A percentile compares a stretch with the other conserved stretches of the same genome.
phyloP scores from a whole-genome alignment of 2,329 filamentous ascomycete genomes.

The Thielaviopsis cerberus region DNA sequence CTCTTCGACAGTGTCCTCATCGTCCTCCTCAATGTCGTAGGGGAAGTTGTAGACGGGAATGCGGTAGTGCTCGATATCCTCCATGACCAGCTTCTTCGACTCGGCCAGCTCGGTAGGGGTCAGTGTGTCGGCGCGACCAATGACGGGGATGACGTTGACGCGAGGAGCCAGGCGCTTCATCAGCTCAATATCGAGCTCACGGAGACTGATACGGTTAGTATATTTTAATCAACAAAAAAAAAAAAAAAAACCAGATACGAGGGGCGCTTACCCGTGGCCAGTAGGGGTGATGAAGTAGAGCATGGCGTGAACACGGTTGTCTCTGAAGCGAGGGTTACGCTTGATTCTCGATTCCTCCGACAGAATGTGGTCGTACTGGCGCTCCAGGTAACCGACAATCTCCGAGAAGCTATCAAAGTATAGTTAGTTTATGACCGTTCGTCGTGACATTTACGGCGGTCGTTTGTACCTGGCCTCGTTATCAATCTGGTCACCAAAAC shows the following conservation, averaged over 20 bases:
- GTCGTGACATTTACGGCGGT: background rate
- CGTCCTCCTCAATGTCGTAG: slow-evolving; percentile 98
- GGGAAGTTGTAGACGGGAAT: slow-evolving; percentile 99
- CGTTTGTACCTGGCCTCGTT: slow-evolving; percentile 92
- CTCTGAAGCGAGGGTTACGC: slow-evolving; percentile 98
- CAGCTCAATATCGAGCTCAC: slow-evolving; percentile 96
- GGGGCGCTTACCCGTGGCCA: slow-evolving; percentile 64
- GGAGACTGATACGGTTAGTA: slow-evolving; percentile 42
- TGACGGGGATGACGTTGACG: slow-evolving; percentile 97
- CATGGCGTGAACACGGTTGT: slow-evolving; percentile 95
- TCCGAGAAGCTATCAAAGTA: slow-evolving; percentile 57
- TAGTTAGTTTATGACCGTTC: slow-evolving; percentile 10
- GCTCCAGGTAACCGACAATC: slow-evolving; percentile 94
- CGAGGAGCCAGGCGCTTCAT: slow-evolving; percentile 98
- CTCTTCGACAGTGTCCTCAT: slow-evolving; percentile 97
- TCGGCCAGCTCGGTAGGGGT: slow-evolving; percentile 92
- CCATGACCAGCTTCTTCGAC: slow-evolving; percentile 99
- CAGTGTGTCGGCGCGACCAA: slow-evolving; percentile 93
- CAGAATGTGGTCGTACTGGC: slow-evolving; percentile 98
- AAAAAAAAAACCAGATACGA: background rate
- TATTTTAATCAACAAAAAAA: background rate
- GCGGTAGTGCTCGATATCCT: slow-evolving; percentile 98
- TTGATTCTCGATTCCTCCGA: slow-evolving; percentile 99
- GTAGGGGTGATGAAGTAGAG: slow-evolving; percentile 99
- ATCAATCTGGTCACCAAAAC: slow-evolving; percentile 97